Evolutionary conservation across 2,329 filamentous ascomycete species (phyloP), one percentile per base, ranked within the genome.

Genomic region (Claviceps cyperi): DNA sequence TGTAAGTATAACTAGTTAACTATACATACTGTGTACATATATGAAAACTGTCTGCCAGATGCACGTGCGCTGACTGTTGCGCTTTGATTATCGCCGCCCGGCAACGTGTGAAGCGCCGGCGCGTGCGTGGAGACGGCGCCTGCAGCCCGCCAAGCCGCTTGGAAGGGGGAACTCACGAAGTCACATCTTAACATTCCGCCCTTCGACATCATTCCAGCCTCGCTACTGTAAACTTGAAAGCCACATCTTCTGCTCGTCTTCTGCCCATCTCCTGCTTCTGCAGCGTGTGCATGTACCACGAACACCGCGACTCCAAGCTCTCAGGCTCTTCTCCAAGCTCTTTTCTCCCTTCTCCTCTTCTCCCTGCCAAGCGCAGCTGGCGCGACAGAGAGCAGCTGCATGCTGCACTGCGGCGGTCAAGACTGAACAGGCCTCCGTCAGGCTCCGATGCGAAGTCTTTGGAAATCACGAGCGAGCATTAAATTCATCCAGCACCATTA

Each of bases 331-430:
- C 59, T 59, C 48, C 46, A 8, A 19, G 15, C 32, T 41, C 8
- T 14, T 32, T 32, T 32, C 21, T 15, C 21, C 21, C 40, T 14
- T 43, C 46, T 38, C 38, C 49, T 38, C 39, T 39, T 36, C 24
- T 44, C 47, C 49, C 46, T 28, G 47, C 36, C 49, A 48, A 37
- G 51, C 51, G 51, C 45, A 47, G 49, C 56, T 54, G 69, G 57
- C 66, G 68, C 54, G 64, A 73, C 67, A 71, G 71, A 58, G 66
- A 72, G 61, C 69, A 70, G 54, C 63, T 75, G 64, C 71, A 76
- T 64, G 71, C 71, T 56, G 69, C 69, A 55, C 68, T 69, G 53
- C 69, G 71, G 63, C 70, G 71, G 52, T 69, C 71, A 50, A 64
- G 59, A 57, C 69, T 63, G 55, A 63, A 63, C 58, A 66, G 63